Evolutionary conservation across 169 alveolate species (phyloP).

Genomic region (Eimeria falciformis): DNA sequence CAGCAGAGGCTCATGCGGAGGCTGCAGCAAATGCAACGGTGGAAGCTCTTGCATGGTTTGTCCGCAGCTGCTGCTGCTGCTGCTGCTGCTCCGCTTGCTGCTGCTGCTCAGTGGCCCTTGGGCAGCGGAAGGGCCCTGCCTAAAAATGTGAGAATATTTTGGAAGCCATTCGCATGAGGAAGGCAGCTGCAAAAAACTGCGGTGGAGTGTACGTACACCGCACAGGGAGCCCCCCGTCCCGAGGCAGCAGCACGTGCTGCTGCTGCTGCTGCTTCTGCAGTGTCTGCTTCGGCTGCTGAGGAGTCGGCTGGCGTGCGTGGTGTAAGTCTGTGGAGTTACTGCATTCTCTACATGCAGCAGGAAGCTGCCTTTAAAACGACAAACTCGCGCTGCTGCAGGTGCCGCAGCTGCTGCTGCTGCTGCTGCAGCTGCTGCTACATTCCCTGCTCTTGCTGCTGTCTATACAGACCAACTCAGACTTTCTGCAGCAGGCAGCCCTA

Average conservation of each 20-base stretch:
- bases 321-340: no score
- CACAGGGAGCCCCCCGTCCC: not conserved
- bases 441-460: not conserved
- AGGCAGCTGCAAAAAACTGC: not conserved
- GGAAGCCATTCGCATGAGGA: not conserved
- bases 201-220: conserved; percentile 27
- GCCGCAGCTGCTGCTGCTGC: conserved; percentile 26
- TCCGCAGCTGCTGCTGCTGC: conserved; percentile 30
- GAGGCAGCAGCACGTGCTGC: not conserved
- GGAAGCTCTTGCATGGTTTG: conserved; percentile 47
- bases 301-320: no score
- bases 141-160: no score
- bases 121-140: not conserved
- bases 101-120: conserved; percentile 43
- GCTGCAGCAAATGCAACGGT: conserved; percentile 62
- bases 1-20: conserved; percentile 14
- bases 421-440: not conserved
- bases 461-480: no score
- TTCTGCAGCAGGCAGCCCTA: not conserved
- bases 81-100: conserved; percentile 16
- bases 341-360: no score
- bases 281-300: conserved; percentile 1
- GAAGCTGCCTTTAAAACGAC: not conserved
- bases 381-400: not conserved
- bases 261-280: conserved; percentile 28